Conservation (phyloP, 441 rosid species). For the Omphalea diandra region DNA sequence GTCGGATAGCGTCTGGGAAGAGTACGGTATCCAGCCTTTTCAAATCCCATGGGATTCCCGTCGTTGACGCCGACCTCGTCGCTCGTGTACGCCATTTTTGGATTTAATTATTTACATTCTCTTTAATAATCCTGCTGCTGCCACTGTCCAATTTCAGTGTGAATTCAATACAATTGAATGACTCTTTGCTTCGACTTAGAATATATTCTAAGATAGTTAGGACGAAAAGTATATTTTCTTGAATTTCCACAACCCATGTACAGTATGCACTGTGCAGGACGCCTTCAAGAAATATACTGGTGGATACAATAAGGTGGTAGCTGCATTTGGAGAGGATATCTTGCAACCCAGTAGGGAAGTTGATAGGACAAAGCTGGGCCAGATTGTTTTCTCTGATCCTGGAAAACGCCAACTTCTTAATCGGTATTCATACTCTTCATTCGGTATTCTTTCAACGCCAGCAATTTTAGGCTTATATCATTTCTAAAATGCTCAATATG, state of each 20-base stretch:
- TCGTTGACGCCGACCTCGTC: constrained; percentile 63
- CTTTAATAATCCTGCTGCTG: neutral
- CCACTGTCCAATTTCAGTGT: neutral
- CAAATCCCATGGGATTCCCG: constrained; percentile 57
- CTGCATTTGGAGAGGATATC: constrained; percentile 71
- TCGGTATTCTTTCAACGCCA: neutral
- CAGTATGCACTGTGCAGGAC: too few relatives aligned
- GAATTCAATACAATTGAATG: neutral
- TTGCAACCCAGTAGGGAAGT: constrained; percentile 58
- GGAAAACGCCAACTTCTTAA: constrained; percentile 70
- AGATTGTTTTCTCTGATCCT: constrained; percentile 69
- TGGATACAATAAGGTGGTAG: constrained; percentile 71
- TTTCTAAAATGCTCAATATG: too few relatives aligned
- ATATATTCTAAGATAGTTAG: neutral
- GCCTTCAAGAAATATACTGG: constrained; percentile 65
- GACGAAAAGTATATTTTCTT: too few relatives aligned
- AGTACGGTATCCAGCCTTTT: constrained; percentile 78
- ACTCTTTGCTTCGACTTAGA: neutral
- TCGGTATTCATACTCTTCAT: constrained; percentile 35
- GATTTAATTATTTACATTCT: too few relatives aligned
- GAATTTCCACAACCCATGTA: too few relatives aligned
- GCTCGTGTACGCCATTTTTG: constrained; percentile 61
- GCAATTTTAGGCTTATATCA: neutral
- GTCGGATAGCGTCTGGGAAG: constrained; percentile 86
- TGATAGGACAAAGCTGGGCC: constrained; percentile 71